Conservation (phyloP, 2,329 filamentous ascomycete species). For the Ascochyta rabiei region DNA sequence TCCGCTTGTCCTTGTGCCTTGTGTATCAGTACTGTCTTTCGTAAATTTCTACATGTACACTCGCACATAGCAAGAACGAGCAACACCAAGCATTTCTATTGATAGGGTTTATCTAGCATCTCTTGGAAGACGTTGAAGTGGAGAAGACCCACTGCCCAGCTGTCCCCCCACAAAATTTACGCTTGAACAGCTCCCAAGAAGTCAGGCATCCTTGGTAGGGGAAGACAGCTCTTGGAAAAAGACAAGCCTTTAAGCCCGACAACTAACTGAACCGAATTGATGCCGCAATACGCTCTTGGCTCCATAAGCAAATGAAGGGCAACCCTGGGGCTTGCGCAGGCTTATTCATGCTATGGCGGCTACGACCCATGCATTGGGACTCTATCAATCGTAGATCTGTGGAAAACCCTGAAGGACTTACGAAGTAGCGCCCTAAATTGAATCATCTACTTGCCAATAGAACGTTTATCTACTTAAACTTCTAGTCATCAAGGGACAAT, state of each 20-base stretch:
- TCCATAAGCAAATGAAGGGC: background rate
- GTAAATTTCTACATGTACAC: background rate
- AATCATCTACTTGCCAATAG: too few relatives aligned
- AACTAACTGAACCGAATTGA: background rate
- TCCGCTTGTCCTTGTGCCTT: background rate
- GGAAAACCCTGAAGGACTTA: too few relatives aligned
- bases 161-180: conserved; percentile 18
- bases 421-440: too few relatives aligned
- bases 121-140: conserved; percentile 17
- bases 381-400: background rate
- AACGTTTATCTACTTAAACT: too few relatives aligned
- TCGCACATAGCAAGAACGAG: background rate
- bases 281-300: background rate
- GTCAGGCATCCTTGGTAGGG: conserved; percentile 19
- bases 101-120: conserved; percentile 12
- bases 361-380: background rate
- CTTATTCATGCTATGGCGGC: background rate
- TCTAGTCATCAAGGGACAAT: too few relatives aligned
- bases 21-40: background rate
- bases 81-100: conserved; percentile 12
- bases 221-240: conserved; percentile 14
- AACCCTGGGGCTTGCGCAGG: background rate
- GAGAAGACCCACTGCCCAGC: conserved; percentile 24
- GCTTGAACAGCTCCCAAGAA: conserved; percentile 19
- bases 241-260: conserved; percentile 14